Evolutionary conservation across 2,329 filamentous ascomycete genomes (phyloP), one percentile per base, ranked within the genome.

Genomic region (Aureobasidium sp.): DNA sequence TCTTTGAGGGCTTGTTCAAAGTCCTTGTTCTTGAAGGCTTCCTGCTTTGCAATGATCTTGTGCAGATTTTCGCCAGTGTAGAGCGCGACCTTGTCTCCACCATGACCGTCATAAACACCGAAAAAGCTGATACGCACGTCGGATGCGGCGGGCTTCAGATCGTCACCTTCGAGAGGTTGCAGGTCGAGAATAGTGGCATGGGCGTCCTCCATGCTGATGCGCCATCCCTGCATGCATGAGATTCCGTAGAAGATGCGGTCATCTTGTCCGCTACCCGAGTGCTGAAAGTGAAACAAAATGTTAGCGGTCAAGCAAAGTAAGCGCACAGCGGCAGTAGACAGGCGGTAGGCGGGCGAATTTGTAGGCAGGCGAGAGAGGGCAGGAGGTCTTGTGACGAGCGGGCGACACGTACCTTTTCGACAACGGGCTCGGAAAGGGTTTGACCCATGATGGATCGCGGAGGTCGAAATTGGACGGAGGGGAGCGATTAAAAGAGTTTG

Each of bases 221-320:
- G 89, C 94, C 94, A 99, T 81, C 94, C 94, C 79, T 99, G 94
- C 94, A 99, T 99, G 77, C 91, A 91, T 67, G 94, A 99, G 67
- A 97, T 86, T 73, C 94, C 94, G 77, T 90, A 99, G 74, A 94
- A 78, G 74, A 96, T 86, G 74, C 90, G 87, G 67, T 96, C 91
- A 89, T 97, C 92, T 79, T 91, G 87, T 77, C 92, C 92, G 74
- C 86, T 86, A 75, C 88, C 87, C 72, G 94, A 99, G 78, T 86
- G 82, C 94, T 97, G 71, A 59, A 58, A 48, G 63, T 58, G 30
- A 32, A n/a, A 60, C 13, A 11, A 34, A 42, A 36, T 54, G 49
- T 62, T 55, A 63, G 60, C 47, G 16, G 36, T 32, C 42, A 42
- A 49, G 13, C 30, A 5, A 25, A 16, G 47, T 27, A n/a, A 32